phyloP scores from a whole-genome alignment of 1,284 basidiomycete species.

The Sporisorium reilianum region DNA sequence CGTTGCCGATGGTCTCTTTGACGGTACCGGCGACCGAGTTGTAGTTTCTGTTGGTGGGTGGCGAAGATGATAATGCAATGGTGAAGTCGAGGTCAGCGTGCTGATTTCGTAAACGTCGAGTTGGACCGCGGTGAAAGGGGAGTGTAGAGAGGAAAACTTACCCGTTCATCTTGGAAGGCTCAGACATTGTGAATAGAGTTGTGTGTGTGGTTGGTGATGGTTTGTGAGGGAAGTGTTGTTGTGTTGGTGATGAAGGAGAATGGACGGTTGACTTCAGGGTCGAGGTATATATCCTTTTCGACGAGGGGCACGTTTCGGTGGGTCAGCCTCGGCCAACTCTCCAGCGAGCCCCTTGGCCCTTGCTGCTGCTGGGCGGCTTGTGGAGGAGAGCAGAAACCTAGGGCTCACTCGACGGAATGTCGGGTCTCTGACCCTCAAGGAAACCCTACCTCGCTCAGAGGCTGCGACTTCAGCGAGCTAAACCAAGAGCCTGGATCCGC shows the following conservation, averaged over 20 bases:
- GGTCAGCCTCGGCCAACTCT: not conserved
- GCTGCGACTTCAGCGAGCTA: constrained; percentile 7
- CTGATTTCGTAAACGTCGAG: not conserved
- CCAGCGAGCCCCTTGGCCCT: constrained; percentile 15
- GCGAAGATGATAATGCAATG: not conserved
- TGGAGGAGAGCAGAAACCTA: constrained; percentile 6
- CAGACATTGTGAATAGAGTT: constrained; percentile 50
- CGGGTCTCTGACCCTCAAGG: not conserved
- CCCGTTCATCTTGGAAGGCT: constrained; percentile 56
- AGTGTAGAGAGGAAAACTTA: constrained; percentile 17
- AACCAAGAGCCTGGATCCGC: constrained; percentile 1
- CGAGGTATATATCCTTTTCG: constrained; percentile 33
- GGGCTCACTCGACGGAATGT: constrained; percentile 12
- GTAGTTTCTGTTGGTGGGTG: constrained; percentile 35
- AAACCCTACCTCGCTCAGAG: not conserved
- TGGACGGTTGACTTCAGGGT: not conserved
- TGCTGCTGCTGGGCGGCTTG: not conserved
- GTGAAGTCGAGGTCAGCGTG: constrained; percentile 4
- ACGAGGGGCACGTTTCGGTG: not conserved
- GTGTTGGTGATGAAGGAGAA: constrained; percentile 3
- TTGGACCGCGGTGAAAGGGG: not conserved
- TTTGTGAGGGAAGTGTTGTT: constrained; percentile 4
- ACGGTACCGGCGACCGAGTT: constrained; percentile 55
- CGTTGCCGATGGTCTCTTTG: constrained; percentile 60
- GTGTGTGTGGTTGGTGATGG: constrained; percentile 9